Evolutionary conservation across 1,284 basidiomycete genomes (phyloP).

Genomic region (Ustilago shanxiensis): DNA sequence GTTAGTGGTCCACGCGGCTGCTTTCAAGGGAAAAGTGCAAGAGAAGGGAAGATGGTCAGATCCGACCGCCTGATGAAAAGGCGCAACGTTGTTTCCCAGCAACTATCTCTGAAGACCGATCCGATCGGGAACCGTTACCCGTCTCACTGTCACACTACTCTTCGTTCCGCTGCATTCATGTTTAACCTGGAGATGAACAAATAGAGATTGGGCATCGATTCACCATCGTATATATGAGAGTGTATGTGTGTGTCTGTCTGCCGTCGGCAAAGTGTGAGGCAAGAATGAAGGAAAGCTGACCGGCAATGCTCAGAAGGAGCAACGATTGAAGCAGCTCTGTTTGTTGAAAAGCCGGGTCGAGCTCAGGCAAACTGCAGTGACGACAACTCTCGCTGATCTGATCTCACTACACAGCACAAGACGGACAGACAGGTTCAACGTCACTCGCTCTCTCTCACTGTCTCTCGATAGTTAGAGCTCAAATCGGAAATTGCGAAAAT

Average conservation of each 20-base stretch:
- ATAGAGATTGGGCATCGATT: no score
- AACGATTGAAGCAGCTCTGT: no score
- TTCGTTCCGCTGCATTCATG: no score
- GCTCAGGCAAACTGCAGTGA: not conserved
- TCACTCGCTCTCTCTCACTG: not conserved
- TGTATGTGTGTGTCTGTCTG: no score
- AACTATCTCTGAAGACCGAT: no score
- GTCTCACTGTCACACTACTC: no score
- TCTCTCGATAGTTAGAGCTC: no score
- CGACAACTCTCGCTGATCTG: conserved; percentile 12
- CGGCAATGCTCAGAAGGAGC: not conserved
- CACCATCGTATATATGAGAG: no score
- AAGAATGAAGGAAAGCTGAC: not conserved
- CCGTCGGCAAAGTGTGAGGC: no score
- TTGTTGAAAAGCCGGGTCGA: conserved; percentile 1
- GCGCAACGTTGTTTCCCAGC: not conserved
- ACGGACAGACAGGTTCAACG: not conserved
- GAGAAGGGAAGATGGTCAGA: not conserved
- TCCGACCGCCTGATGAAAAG: conserved; percentile 1
- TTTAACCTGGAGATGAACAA: no score
- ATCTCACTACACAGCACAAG: not conserved
- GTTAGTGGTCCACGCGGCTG: no score
- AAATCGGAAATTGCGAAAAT: conserved; percentile 6
- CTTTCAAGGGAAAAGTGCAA: not conserved
- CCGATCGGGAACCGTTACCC: no score